Evolutionary conservation across 2,329 filamentous ascomycete species (phyloP).

Genomic region (Pseudopyricularia cyperi): DNA sequence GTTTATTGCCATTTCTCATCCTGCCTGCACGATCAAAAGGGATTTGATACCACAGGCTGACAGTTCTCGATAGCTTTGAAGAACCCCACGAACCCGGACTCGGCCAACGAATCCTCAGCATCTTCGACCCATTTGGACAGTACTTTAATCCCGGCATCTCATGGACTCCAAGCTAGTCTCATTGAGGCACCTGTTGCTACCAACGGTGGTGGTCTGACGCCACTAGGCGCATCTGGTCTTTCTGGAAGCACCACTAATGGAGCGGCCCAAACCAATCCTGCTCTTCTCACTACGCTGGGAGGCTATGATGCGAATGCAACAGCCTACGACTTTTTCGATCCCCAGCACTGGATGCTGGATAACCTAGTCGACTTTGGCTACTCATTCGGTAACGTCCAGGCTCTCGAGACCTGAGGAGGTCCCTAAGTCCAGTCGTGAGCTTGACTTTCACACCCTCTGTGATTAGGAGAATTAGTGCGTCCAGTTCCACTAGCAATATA

Average conservation of each 20-base stretch:
- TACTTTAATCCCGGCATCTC: slow-evolving; percentile 39
- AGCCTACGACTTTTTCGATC: slow-evolving; percentile 78
- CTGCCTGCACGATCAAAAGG: not conserved
- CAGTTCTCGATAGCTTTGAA: slow-evolving; percentile 45
- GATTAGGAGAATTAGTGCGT: too few relatives aligned
- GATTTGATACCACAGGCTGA: not conserved
- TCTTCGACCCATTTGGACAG: slow-evolving; percentile 52
- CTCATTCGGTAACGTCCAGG: slow-evolving; percentile 14
- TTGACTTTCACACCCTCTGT: too few relatives aligned
- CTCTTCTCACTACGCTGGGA: slow-evolving; percentile 23
- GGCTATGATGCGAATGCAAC: slow-evolving; percentile 40
- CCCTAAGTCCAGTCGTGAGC: too few relatives aligned
- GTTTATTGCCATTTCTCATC: not conserved
- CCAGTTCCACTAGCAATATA: too few relatives aligned
- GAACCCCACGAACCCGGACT: slow-evolving; percentile 77
- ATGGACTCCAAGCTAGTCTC: slow-evolving; percentile 32
- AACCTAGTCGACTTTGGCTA: slow-evolving; percentile 72
- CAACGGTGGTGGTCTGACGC: slow-evolving; percentile 29
- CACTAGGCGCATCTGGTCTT: slow-evolving; percentile 30
- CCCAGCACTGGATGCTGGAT: slow-evolving; percentile 87
- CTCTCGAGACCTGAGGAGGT: not conserved
- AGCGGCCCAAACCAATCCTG: slow-evolving; percentile 19
- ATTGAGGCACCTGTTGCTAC: slow-evolving; percentile 20
- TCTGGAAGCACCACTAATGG: slow-evolving; percentile 16
- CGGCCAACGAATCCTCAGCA: slow-evolving; percentile 58